Percentiles rank a stretch among this genome's conserved stretches.
These are phyloP conservation scores for Mycocentrospora acerina DNA, from an alignment of 2,329 filamentous ascomycete species.

Conservation along the genomic window DNA sequence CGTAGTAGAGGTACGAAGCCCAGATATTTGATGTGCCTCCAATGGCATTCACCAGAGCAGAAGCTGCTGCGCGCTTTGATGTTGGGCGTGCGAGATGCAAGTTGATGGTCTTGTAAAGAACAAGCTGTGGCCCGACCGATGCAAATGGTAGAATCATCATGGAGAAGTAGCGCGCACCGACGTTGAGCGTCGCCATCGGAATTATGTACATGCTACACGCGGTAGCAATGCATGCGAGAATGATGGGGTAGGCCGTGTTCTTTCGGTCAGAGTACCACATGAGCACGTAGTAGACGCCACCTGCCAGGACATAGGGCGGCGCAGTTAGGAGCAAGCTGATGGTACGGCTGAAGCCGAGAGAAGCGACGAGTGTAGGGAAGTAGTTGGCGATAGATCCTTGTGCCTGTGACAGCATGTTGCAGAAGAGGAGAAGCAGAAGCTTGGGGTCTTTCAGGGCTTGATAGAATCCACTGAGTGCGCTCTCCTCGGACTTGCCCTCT, in stretches of 20 bases:
- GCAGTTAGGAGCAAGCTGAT: constrained; percentile 58
- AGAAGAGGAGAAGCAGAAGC: constrained; percentile 62
- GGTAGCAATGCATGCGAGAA: constrained; percentile 42
- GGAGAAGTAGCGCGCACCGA: constrained; percentile 35
- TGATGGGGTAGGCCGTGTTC: constrained; percentile 45
- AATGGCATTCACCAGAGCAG: constrained; percentile 22
- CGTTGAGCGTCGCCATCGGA: constrained; percentile 32
- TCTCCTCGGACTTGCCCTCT: constrained; percentile 37
- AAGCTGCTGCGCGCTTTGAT: constrained; percentile 23
- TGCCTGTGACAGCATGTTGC: constrained; percentile 60
- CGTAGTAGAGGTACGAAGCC: constrained; percentile 26
- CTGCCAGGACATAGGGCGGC: constrained; percentile 58
- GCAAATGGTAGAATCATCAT: constrained; percentile 28
- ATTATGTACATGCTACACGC: constrained; percentile 40
- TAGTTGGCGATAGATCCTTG: constrained; percentile 53
- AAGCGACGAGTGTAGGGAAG: constrained; percentile 56
- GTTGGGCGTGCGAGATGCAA: constrained; percentile 22
- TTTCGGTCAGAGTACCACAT: constrained; percentile 48
- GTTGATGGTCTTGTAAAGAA: constrained; percentile 26
- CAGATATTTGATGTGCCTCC: constrained; percentile 24
- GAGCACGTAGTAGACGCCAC: constrained; percentile 48
- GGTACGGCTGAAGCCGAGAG: constrained; percentile 56
- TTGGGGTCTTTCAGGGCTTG: constrained; percentile 61
- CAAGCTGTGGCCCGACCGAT: constrained; percentile 22
- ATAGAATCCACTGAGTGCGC: constrained; percentile 53